Evolutionary conservation across 2,329 filamentous ascomycete species (phyloP).

Genomic region (Phyllosticta paracitricarpa): DNA sequence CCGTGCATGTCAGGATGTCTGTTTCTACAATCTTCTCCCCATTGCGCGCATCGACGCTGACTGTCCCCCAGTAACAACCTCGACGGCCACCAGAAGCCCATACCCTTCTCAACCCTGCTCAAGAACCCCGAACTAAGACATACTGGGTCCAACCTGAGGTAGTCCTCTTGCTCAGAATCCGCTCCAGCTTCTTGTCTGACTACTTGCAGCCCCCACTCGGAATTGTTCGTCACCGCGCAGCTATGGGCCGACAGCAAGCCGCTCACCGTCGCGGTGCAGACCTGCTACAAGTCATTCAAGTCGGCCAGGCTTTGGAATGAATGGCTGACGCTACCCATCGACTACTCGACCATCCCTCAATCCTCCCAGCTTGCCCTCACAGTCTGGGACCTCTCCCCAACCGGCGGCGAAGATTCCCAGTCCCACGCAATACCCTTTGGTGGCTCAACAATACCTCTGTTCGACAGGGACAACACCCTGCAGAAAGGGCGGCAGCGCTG

Average conservation of each 20-base stretch:
- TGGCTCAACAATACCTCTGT: conserved; percentile 84
- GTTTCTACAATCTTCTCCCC: conserved; percentile 20
- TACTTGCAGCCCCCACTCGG: conserved; percentile 57
- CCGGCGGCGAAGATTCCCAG: conserved; percentile 61
- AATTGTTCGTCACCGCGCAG: conserved; percentile 87
- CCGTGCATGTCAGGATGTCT: conserved; percentile 55
- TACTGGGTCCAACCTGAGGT: conserved; percentile 76
- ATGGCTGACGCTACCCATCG: conserved; percentile 82
- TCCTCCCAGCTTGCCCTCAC: conserved; percentile 85
- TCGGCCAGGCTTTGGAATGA: conserved; percentile 74
- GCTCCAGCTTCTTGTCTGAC: background rate
- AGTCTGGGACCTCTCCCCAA: conserved; percentile 85
- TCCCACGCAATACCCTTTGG: conserved; percentile 84
- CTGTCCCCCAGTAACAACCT: conserved; percentile 51
- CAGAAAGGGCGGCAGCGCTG: conserved; percentile 92
- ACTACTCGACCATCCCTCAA: conserved; percentile 70
- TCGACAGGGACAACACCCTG: conserved; percentile 82
- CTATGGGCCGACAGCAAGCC: conserved; percentile 95
- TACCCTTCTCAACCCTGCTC: conserved; percentile 68
- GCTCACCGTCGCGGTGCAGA: conserved; percentile 83
- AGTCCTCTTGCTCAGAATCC: background rate
- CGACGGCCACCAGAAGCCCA: conserved; percentile 66
- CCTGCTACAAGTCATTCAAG: conserved; percentile 85
- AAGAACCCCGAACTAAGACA: conserved; percentile 72
- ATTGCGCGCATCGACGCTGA: conserved; percentile 15